A percentile compares a stretch with the other conserved stretches of the same genome.
These are phyloP conservation scores for Colletotrichum agaves DNA, from an alignment of 2,329 filamentous ascomycete genomes.

Conservation along the genomic window DNA sequence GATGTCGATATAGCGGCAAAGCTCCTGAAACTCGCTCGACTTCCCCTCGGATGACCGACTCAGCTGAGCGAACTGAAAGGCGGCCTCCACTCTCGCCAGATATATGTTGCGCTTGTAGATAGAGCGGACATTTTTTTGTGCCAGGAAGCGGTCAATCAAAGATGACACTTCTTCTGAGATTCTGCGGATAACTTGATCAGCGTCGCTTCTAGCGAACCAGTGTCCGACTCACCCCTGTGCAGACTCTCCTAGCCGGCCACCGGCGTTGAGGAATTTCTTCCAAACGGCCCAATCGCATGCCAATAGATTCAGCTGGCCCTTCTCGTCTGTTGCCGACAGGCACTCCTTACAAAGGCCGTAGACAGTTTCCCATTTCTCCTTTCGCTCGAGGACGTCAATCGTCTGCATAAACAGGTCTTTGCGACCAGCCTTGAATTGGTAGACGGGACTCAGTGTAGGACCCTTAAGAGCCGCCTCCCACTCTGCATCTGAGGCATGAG, in stretches of 20 bases:
- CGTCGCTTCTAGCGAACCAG: not conserved
- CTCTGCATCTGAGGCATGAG: constrained; percentile 55
- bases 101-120: constrained; percentile 54
- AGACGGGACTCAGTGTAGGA: constrained; percentile 53
- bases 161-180: constrained; percentile 23
- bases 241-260: constrained; percentile 45
- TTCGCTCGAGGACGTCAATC: constrained; percentile 50
- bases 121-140: constrained; percentile 39
- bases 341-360: constrained; percentile 57
- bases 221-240: constrained; percentile 47
- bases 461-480: constrained; percentile 53
- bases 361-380: constrained; percentile 54
- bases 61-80: constrained; percentile 46
- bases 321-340: constrained; percentile 52
- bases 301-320: constrained; percentile 52
- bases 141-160: constrained; percentile 29
- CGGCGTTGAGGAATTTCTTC: constrained; percentile 53
- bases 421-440: constrained; percentile 57
- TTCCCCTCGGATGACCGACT: constrained; percentile 9
- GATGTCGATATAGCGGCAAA: constrained; percentile 50
- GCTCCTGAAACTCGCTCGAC: constrained; percentile 40
- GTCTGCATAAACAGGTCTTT: constrained; percentile 60
- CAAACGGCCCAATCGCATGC: constrained; percentile 58
- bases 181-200: not conserved
- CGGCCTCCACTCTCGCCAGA: constrained; percentile 51